A percentile compares a stretch with the other conserved stretches of the same genome.
Evolutionary conservation across 495 filamentous ascomycete species (phyloP).

Genomic region (Neurospora sp.): DNA sequence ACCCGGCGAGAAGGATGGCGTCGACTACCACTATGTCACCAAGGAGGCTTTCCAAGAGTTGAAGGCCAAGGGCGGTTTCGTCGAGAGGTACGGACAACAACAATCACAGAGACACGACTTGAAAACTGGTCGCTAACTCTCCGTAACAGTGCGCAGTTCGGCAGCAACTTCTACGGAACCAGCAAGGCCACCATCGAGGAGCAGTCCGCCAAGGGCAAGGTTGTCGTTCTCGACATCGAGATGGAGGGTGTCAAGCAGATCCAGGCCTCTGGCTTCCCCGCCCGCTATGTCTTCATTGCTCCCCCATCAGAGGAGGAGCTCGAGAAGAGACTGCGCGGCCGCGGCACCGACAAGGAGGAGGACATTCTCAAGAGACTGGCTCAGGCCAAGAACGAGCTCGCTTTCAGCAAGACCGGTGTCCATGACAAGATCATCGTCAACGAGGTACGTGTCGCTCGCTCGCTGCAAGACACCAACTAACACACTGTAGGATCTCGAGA

Average conservation of each 20-base stretch:
- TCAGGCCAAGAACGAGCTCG: constrained; percentile 76
- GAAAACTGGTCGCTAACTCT: not conserved
- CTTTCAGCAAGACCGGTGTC: constrained; percentile 62
- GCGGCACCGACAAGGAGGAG: constrained; percentile 77
- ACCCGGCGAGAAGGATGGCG: constrained; percentile 61
- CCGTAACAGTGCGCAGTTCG: constrained; percentile 59
- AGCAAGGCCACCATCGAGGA: constrained; percentile 65
- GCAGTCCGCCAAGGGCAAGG: constrained; percentile 54
- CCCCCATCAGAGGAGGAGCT: constrained; percentile 68
- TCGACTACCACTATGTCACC: constrained; percentile 73
- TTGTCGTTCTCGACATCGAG: constrained; percentile 79
- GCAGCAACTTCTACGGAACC: constrained; percentile 85
- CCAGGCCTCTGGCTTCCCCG: constrained; percentile 60
- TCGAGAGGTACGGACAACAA: constrained; percentile 43
- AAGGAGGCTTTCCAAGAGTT: constrained; percentile 60
- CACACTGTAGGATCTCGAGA: constrained; percentile 51
- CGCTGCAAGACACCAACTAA: not conserved
- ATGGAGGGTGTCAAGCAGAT: constrained; percentile 99
- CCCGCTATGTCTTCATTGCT: constrained; percentile 77
- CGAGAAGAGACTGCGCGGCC: constrained; percentile 65
- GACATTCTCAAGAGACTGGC: constrained; percentile 60
- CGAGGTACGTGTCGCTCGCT: constrained; percentile 32
- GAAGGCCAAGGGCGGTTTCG: constrained; percentile 61
- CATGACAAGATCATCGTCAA: constrained; percentile 87
- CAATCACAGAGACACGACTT: not conserved